Evolutionary conservation across 164 flowering plant species (phyloP).

Genomic region (Sextonia rubra): DNA sequence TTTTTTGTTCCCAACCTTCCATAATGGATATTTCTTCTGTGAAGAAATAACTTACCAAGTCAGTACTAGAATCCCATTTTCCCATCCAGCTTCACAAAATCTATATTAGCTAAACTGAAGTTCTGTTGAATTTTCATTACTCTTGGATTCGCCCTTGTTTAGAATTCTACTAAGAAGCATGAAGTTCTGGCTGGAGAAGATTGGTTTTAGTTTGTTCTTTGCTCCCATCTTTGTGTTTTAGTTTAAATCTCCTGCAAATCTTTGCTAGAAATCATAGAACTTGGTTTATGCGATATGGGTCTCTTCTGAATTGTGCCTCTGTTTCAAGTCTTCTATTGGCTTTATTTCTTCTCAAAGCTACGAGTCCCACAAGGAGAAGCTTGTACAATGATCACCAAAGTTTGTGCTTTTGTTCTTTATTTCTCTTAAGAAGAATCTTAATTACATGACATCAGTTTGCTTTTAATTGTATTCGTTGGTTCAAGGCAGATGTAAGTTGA

Average conservation of each 20-base stretch:
- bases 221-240: not conserved
- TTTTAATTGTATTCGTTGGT: not conserved
- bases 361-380: constrained; percentile 49
- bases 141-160: too few species aligned
- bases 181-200: too few species aligned
- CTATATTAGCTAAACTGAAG: too few species aligned
- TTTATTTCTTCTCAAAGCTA: not conserved
- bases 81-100: too few species aligned
- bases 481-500: not conserved
- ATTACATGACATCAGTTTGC: not conserved
- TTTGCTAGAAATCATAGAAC: not conserved
- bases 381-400: constrained; percentile 42
- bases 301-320: not conserved
- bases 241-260: not conserved
- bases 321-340: not conserved
- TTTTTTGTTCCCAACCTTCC: too few species aligned
- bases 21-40: too few species aligned
- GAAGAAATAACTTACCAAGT: too few species aligned
- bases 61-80: too few species aligned
- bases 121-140: too few species aligned
- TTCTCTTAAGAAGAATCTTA: not conserved
- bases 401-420: constrained; percentile 6
- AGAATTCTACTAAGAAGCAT: too few species aligned
- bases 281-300: not conserved
- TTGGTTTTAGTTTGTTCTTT: not conserved